Evolutionary conservation across 306 rosid species (phyloP), one percentile per base, ranked within the genome.

Genomic region (Vigna radiata): DNA sequence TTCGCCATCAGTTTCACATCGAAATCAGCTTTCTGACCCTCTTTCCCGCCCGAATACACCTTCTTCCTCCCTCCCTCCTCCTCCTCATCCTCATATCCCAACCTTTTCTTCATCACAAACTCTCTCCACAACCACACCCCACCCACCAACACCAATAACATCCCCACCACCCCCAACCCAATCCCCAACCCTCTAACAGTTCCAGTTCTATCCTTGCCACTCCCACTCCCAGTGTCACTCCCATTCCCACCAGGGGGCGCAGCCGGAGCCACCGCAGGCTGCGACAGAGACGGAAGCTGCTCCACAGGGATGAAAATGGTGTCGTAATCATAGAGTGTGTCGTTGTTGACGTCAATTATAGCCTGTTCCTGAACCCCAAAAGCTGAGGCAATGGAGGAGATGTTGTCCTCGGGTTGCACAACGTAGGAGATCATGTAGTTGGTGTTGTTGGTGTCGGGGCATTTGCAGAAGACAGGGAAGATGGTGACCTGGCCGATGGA

Each of bases 401-500:
- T 2, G 44, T 62, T 92, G 33, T 95, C 98, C 21, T 70, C 68
- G 6, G 96, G 98, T 2, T 87, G 97, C 13, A 90, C 79, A 4
- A 92, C 93, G 78, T 95, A 95, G 16, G 98, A 87, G 13, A 95
- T 77, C 25, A 92, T 82, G 70, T 54, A 83, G 36, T 78, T 77
- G 63, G 63, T 50, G 8, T 21, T 59, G 65, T 5, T 86, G 82
- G 14, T 87, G 7, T 63, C 37, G 0, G 98, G 98, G 23, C 98
- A 95, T 82, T 77, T 89, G 77, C 97, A 95, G 70, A 95, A 95
- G 62, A 95, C 56, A 0, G 98, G 98, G 37, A 95, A 90, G 0
- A 87, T 11, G 19, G 19, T 87, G 10, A 15, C 55, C 16, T 3
- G 88, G 0, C 98, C 98, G 60, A 90, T 63, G 1, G 70, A 0